A percentile compares a stretch with the other conserved stretches of the same genome.
Conservation (phyloP, 306 rosid species). For the Oemleria cerasiformis region DNA sequence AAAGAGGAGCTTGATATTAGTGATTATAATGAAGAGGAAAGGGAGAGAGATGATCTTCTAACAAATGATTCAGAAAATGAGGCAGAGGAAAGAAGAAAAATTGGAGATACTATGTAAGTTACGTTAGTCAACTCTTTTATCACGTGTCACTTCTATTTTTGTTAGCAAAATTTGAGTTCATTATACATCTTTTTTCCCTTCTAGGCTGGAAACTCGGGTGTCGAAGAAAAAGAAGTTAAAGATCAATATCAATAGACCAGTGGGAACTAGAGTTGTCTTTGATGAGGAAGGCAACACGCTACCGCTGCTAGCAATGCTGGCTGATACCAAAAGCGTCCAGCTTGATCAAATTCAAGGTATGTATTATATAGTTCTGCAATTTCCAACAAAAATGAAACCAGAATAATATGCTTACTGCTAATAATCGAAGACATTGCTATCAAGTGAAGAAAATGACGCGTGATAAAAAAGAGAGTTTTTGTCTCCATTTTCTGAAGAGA, state of each 20-base stretch:
- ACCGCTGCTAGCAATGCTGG: constrained; percentile 72
- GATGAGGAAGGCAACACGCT: constrained; percentile 83
- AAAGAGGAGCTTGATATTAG: constrained; percentile 43
- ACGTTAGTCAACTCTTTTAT: background rate
- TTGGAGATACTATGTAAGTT: constrained; percentile 50
- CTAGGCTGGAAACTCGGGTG: constrained; percentile 55
- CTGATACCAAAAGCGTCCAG: constrained; percentile 43
- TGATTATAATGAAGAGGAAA: constrained; percentile 40
- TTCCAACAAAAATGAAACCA: background rate
- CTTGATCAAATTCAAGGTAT: constrained; percentile 63
- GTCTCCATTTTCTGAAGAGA: background rate
- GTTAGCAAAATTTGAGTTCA: constrained; percentile 12
- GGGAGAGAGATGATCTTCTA: constrained; percentile 39
- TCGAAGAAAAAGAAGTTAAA: constrained; percentile 82
- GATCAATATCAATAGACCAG: constrained; percentile 74
- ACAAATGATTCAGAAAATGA: constrained; percentile 32
- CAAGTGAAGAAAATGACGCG: background rate
- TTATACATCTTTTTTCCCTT: constrained; percentile 16
- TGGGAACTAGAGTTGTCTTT: constrained; percentile 73
- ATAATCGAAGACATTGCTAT: background rate
- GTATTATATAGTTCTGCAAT: constrained; percentile 4
- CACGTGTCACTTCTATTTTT: background rate
- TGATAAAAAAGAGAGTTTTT: background rate
- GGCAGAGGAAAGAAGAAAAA: constrained; percentile 35
- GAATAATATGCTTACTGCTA: background rate